These are phyloP conservation scores for Eustoma russellianum DNA, from an alignment of 257 asterid genomes.

Conservation along the genomic window DNA sequence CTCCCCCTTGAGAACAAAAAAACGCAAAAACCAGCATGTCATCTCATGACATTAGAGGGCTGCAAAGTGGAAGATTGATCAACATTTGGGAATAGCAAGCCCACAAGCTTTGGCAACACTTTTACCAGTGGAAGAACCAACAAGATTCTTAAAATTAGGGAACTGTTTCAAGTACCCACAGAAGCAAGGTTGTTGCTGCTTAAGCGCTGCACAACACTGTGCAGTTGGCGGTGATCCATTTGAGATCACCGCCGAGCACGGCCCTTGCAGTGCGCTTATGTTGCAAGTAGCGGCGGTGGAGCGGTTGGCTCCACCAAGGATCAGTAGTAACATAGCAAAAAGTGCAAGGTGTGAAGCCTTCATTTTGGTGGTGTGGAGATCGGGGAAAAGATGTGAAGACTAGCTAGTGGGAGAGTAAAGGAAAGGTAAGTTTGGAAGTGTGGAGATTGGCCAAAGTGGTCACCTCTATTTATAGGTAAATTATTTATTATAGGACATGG, in stretches of 20 bases:
- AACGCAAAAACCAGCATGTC: not conserved
- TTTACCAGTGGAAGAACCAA: conserved; percentile 16
- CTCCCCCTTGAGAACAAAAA: not conserved
- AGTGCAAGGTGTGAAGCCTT: conserved; percentile 16
- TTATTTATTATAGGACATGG: too few species aligned
- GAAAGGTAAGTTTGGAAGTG: too few species aligned
- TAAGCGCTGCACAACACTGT: conserved; percentile 24
- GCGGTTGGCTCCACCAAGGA: conserved; percentile 16
- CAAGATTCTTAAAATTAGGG: conserved; percentile 12
- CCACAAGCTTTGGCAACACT: conserved; percentile 23
- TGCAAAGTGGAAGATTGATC: not conserved
- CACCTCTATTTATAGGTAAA: too few species aligned
- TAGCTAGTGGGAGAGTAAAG: too few species aligned
- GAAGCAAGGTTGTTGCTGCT: conserved; percentile 23
- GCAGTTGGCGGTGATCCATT: conserved; percentile 8
- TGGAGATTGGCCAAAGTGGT: too few species aligned
- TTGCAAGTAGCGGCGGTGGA: conserved; percentile 22
- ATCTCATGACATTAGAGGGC: not conserved
- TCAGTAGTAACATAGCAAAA: conserved; percentile 12
- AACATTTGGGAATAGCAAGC: conserved; percentile 25
- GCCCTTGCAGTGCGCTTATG: conserved; percentile 9
- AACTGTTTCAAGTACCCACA: conserved; percentile 20
- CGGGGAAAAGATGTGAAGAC: not conserved
- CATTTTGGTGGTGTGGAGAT: conserved; percentile 9
- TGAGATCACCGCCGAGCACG: conserved; percentile 14